Percentiles rank a stretch among this genome's conserved stretches.
These are phyloP conservation scores for Filosporella fistucella DNA, from an alignment of 495 filamentous ascomycete species.

Conservation along the genomic window DNA sequence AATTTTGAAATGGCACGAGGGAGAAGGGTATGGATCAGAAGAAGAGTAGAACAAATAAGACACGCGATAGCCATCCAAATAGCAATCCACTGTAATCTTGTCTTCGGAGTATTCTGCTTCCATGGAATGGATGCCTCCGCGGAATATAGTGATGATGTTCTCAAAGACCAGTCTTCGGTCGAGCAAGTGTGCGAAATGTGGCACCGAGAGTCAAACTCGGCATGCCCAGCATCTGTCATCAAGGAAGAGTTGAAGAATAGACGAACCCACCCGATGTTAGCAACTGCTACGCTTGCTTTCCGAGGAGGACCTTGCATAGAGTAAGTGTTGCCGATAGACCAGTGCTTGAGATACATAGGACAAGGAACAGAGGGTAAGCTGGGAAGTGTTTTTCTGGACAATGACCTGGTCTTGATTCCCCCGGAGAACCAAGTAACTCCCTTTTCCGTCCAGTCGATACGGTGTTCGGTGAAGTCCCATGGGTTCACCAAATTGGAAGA, in stretches of 20 bases:
- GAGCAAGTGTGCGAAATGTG: slow-evolving; percentile 25
- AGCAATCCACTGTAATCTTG: background rate
- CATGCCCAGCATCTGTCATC: slow-evolving; percentile 22
- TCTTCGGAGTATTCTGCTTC: background rate
- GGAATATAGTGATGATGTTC: slow-evolving; percentile 25
- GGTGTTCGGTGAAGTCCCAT: slow-evolving; percentile 33
- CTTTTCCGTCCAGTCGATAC: slow-evolving; percentile 35
- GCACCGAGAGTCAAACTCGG: slow-evolving; percentile 25
- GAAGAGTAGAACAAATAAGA: too few species aligned
- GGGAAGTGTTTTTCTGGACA: too few species aligned
- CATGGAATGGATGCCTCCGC: slow-evolving; percentile 13
- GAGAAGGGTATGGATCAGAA: too few species aligned
- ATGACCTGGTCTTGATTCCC: too few species aligned
- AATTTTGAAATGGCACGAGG: too few species aligned
- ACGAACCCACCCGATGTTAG: slow-evolving; percentile 33
- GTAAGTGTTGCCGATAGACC: slow-evolving; percentile 32
- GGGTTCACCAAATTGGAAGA: slow-evolving; percentile 14
- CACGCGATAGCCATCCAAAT: too few species aligned
- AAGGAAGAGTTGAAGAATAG: slow-evolving; percentile 38
- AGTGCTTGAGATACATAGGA: slow-evolving; percentile 33
- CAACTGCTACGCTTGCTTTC: slow-evolving; percentile 18
- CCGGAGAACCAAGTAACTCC: slow-evolving; percentile 29
- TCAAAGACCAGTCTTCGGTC: slow-evolving; percentile 29
- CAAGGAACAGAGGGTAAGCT: slow-evolving; percentile 27
- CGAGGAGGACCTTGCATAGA: slow-evolving; percentile 32